Evolutionary conservation across 1,284 basidiomycete species (phyloP).

Genomic region (Ganoderma sp.): DNA sequence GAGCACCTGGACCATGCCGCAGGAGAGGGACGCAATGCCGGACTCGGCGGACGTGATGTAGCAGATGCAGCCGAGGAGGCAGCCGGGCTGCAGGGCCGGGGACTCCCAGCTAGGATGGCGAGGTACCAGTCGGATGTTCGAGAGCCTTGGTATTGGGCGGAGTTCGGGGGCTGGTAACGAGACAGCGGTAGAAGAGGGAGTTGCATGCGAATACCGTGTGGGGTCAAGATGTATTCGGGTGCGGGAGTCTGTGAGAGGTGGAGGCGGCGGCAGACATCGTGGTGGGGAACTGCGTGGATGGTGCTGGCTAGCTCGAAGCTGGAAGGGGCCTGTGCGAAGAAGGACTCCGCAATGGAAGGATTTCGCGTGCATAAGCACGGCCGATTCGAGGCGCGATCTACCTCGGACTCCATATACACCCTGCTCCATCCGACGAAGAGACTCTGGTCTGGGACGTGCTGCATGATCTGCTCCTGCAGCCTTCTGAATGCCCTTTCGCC

Average conservation of each 20-base stretch:
- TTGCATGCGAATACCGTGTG: background rate
- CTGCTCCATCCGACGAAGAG: slow-evolving; percentile 2
- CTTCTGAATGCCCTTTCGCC: background rate
- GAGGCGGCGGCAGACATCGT: background rate
- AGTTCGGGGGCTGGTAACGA: background rate
- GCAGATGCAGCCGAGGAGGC: background rate
- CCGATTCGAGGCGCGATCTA: background rate
- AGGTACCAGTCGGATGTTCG: background rate
- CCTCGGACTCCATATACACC: background rate
- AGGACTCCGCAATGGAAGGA: background rate
- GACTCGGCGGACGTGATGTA: background rate
- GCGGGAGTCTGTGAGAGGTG: background rate
- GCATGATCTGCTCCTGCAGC: slow-evolving; percentile 9
- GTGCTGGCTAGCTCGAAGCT: background rate
- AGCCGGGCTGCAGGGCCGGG: background rate
- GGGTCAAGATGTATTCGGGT: background rate
- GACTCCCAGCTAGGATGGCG: background rate
- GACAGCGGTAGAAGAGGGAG: background rate
- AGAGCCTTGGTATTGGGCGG: background rate
- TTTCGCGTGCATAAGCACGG: background rate
- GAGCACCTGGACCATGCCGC: background rate
- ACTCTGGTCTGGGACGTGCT: background rate
- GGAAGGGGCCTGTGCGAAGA: background rate
- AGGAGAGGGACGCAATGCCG: background rate
- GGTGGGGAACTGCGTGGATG: background rate